Evolutionary conservation across 345 rosid genomes (phyloP).

Genomic region (Rhizophora apiculata): DNA sequence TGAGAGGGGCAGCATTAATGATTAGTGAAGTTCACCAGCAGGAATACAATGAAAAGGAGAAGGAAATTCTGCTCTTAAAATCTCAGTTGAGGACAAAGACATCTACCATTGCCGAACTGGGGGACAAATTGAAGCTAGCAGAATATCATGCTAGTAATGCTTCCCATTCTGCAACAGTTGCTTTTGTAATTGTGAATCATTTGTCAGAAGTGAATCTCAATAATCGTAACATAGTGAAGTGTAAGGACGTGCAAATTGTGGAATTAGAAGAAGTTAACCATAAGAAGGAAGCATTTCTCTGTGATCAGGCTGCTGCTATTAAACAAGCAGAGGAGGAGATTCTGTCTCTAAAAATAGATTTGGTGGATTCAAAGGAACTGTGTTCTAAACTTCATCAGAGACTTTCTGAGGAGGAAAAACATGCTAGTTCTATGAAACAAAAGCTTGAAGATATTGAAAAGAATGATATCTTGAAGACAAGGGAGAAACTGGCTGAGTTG

Average conservation of each 20-base stretch:
- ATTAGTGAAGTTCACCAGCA: slow-evolving; percentile 85
- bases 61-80: slow-evolving; percentile 46
- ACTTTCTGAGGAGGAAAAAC: slow-evolving; percentile 49
- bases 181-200: slow-evolving; percentile 68
- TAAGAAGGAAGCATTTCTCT: slow-evolving; percentile 43
- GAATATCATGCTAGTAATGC: slow-evolving; percentile 41
- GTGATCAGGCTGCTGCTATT: slow-evolving; percentile 32
- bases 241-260: slow-evolving; percentile 45
- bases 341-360: slow-evolving; percentile 41
- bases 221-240: slow-evolving; percentile 41
- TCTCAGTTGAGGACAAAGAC: slow-evolving; percentile 51
- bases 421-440: slow-evolving; percentile 42
- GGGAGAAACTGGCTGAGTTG: slow-evolving; percentile 59
- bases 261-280: slow-evolving; percentile 37
- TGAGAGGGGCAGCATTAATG: slow-evolving; percentile 77
- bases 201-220: slow-evolving; percentile 48
- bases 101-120: slow-evolving; percentile 44
- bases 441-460: slow-evolving; percentile 59
- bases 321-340: slow-evolving; percentile 42
- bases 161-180: slow-evolving; percentile 71
- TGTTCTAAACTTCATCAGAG: slow-evolving; percentile 42
- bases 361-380: slow-evolving; percentile 40
- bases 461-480: slow-evolving; percentile 46
- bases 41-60: slow-evolving; percentile 73
- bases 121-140: slow-evolving; percentile 53